Conservation (phyloP, 139 green algal genomes). For the Yamagishiella unicocca region DNA sequence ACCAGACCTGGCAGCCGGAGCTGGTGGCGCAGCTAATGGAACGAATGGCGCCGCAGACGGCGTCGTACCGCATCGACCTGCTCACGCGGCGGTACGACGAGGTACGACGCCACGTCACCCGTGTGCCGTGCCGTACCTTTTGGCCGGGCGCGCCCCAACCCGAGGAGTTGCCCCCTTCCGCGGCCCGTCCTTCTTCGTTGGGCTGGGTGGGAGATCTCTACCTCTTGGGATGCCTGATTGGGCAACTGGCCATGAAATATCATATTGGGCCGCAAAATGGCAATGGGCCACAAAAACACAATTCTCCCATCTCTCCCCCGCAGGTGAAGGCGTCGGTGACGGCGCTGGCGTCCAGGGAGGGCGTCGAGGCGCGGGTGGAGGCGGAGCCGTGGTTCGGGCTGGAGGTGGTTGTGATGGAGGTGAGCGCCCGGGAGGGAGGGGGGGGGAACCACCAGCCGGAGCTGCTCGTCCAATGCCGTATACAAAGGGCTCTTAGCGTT, state of each 20-base stretch:
- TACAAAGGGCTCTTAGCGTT: no score
- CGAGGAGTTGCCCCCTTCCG: no score
- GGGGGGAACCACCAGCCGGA: no score
- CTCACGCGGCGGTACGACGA: constrained; percentile 68
- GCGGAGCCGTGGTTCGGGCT: constrained; percentile 85
- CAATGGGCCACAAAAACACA: no score
- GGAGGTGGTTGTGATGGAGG: constrained; percentile 43
- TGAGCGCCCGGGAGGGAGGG: not conserved
- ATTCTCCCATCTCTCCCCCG: not conserved
- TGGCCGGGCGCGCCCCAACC: no score
- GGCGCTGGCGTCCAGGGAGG: not conserved
- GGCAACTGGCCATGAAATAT: no score
- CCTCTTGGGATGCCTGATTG: no score
- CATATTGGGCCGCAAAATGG: no score
- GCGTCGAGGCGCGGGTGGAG: constrained; percentile 12
- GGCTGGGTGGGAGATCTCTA: no score
- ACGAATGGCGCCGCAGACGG: constrained; percentile 45
- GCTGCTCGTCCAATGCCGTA: no score
- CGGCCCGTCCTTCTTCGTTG: no score
- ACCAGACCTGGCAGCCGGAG: constrained; percentile 77
- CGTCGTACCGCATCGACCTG: constrained; percentile 75
- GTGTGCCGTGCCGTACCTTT: no score
- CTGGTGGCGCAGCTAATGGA: constrained; percentile 65
- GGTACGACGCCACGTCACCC: not conserved
- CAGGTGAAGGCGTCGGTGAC: constrained; percentile 16